Evolutionary conservation across 169 alveolate genomes (phyloP).

Genomic region (Cryptosporidium baileyi): DNA sequence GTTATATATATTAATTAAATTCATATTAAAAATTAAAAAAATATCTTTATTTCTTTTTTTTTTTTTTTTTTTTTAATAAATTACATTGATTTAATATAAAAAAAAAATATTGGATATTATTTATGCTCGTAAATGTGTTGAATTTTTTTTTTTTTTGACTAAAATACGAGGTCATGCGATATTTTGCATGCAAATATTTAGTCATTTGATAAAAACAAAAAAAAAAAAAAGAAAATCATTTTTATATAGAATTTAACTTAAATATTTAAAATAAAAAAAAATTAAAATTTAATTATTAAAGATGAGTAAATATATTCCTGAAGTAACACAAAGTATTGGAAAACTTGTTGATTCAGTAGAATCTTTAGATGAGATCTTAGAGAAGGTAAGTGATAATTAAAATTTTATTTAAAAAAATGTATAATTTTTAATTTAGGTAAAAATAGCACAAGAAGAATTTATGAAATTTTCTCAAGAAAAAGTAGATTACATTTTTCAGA

Average conservation of each 20-base stretch:
- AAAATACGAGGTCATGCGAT: constrained; percentile 52
- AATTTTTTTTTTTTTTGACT: neutral
- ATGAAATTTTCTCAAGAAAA: constrained; percentile 65
- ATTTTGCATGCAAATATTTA: neutral
- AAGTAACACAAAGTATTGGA: constrained; percentile 62
- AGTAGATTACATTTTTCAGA: constrained; percentile 68
- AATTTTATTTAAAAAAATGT: neutral
- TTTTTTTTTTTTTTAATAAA: too few species aligned
- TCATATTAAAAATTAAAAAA: too few species aligned
- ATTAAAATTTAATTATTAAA: neutral
- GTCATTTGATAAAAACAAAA: neutral
- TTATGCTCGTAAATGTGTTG: neutral
- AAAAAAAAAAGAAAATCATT: neutral
- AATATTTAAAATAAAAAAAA: neutral
- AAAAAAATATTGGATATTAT: too few species aligned
- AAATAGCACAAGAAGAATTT: constrained; percentile 49
- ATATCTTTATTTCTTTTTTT: too few species aligned
- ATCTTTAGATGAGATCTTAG: constrained; percentile 40
- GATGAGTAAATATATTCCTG: constrained; percentile 56
- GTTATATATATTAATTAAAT: too few species aligned
- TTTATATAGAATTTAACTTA: neutral
- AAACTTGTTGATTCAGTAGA: constrained; percentile 62
- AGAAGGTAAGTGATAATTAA: constrained; percentile 29
- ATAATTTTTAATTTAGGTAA: constrained; percentile 5
- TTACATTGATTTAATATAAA: too few species aligned